Base-by-base conservation (phyloP, 495 filamentous ascomycete genomes). In the Chlorociboria aeruginascens region DNA sequence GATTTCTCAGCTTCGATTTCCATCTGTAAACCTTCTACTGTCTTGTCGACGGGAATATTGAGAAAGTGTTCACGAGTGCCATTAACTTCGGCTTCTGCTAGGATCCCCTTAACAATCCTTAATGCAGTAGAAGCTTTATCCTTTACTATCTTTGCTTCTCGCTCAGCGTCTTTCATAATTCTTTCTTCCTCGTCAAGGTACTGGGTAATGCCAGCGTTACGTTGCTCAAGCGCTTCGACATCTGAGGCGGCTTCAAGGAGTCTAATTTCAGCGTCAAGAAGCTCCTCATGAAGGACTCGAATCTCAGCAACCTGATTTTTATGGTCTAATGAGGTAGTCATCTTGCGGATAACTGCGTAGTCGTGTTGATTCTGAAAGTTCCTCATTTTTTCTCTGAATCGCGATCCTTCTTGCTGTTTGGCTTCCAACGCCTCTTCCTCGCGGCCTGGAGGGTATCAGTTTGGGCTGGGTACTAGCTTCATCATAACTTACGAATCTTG, bases 241-340 rank as follows among this genome's bases (percentile, higher is more conserved):
- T 96, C 92, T 0, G 89, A 95, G 8, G 67, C 61, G 0, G 87
- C 89, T 66, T 98, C 93, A 30, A 89, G 69, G 7, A 79, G 66
- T 40, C 75, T 69, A 37, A 95, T 62, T 47, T 85, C 73, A 2
- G 72, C 71, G 56, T 86, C 79, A 11, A 87, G 60, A 9, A 88
- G 68, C 30, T 76, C 72, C 35, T 81, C 71, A 46, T 85, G 77
- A 8, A 72, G 61, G 29, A 63, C 58, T 10, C 76, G 76, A 17
- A 94, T 71, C 14, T 60, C 54, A 29, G 72, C 68, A 7, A 94
- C 74, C 28, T 73, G 64, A 48, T 76, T 67, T 66, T 81, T 59
- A 35, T 69, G 60, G 52, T 81, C 61, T 25, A 95, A 63, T 8
- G 81, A 72, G 8, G 74, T 63, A 41, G 76, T 70, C 20, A 78